phyloP scores from a whole-genome alignment of 768 basidiomycete genomes.

The Lactarius evosmus region DNA sequence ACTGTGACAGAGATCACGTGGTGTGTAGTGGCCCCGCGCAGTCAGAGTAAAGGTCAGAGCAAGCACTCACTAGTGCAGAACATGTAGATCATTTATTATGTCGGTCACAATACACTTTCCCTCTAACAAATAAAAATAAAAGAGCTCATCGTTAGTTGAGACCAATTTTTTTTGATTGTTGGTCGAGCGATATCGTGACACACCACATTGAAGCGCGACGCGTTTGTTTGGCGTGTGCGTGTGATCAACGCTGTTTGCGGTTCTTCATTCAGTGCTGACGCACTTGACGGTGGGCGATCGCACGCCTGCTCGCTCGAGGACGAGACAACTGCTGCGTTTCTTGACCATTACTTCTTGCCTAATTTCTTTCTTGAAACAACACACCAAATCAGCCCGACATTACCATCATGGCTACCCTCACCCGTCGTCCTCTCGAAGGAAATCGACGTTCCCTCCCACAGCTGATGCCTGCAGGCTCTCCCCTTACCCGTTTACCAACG shows the following conservation, averaged over 20 bases:
- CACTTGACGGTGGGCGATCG: constrained; percentile 1
- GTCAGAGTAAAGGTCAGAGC: not conserved
- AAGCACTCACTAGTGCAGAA: not conserved
- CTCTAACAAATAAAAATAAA: not conserved
- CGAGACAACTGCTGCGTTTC: constrained; percentile 12
- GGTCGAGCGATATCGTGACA: not conserved
- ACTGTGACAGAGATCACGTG: not conserved
- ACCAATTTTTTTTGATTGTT: not conserved
- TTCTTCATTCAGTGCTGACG: not conserved
- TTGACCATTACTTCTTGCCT: constrained; percentile 8
- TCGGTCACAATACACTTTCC: not conserved
- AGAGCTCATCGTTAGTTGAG: not conserved
- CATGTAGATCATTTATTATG: not conserved
- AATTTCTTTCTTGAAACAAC: not conserved
- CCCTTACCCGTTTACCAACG: constrained; percentile 13
- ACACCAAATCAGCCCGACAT: not conserved
- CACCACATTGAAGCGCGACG: constrained; percentile 19
- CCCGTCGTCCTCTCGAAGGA: constrained; percentile 27
- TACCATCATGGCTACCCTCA: constrained; percentile 23
- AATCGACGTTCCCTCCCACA: constrained; percentile 27
- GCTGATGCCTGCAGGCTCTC: constrained; percentile 21
- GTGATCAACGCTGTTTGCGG: not conserved
- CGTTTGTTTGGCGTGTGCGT: constrained; percentile 28
- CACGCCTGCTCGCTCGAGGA: constrained; percentile 15
- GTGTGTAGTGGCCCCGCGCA: not conserved